Base-by-base conservation (phyloP, 208 protist species). In the Crithidia bombi region DNA sequence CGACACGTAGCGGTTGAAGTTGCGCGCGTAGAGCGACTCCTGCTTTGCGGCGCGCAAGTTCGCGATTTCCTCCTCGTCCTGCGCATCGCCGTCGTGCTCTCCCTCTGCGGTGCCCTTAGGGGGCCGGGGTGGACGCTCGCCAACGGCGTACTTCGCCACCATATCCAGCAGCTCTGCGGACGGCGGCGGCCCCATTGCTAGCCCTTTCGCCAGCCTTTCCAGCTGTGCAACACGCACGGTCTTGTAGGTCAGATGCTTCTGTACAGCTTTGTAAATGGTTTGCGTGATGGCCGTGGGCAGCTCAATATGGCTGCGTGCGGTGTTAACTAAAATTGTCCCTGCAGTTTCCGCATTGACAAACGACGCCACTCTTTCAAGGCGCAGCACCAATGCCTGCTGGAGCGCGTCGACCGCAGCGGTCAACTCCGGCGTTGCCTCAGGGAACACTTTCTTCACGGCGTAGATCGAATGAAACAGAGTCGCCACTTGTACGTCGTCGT, bases 401-500 rank as follows among this genome's bases (percentile, higher is more conserved):
- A 94, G 78, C 49, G 58, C 78, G 19, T 57, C 69, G 25, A 81
- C 52, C 5, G 75, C 72, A 3, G 41, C 47, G 17, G 32, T 62
- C 62, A 94, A 46, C 51, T 85, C 78, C 17, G 65, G 65, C 15
- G 58, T 64, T 5, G 78, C 71, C 2, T 56, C 61, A 7, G 49
- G 36, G 28, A 76, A 28, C 14, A 26, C 33, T 39, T 66, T 55
- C 25, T 74, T 66, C 28, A 89, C 72, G n/a, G 30, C 36, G 25
- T 41, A 21, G 11, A 91, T 55, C 10, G 75, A 59, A 2, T 50
- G 69, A 32, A 93, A 72, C 44, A 93, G 49, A 0, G 85, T 77
- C 0, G 62, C 85, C 25, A 95, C 62, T 44, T 95, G 81, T n/a
- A 83, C 78, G 50, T 89, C 82, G 23, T 70, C 88, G 70, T 92